phyloP scores from a whole-genome alignment of 129 eudicot genomes.

The Flaveria robusta region DNA sequence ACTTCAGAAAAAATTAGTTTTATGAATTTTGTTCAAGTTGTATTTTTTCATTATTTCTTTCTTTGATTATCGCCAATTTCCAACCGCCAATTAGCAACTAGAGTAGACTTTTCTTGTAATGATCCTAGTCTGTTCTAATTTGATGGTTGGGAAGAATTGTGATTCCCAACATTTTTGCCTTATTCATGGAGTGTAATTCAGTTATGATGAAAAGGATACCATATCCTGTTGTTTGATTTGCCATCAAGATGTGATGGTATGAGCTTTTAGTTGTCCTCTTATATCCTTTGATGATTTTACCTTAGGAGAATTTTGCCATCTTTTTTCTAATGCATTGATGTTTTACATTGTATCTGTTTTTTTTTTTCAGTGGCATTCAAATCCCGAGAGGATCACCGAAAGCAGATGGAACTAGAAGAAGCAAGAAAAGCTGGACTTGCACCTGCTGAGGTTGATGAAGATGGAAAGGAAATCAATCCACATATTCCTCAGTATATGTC shows the following conservation, averaged over 20 bases:
- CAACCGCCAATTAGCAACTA: neutral
- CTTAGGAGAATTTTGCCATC: neutral
- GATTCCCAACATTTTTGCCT: neutral
- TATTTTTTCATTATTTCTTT: neutral
- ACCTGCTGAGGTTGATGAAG: constrained; percentile 95
- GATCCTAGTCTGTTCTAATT: neutral
- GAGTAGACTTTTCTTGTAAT: neutral
- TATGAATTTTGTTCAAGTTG: too few species aligned
- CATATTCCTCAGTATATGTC: constrained; percentile 99
- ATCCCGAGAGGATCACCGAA: constrained; percentile 85
- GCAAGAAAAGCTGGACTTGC: constrained; percentile 98
- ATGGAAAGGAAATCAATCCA: constrained; percentile 97
- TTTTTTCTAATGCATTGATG: neutral
- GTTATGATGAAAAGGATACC: neutral
- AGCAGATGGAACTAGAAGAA: constrained; percentile 86
- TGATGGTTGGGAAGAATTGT: neutral
- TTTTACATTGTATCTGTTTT: constrained; percentile 5
- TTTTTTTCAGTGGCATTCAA: constrained; percentile 67
- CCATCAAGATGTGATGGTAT: neutral
- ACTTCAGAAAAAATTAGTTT: too few species aligned
- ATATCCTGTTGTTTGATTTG: neutral
- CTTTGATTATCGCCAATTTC: neutral
- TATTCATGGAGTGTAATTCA: neutral
- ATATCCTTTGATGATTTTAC: neutral
- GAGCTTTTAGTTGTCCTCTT: constrained; percentile 1